Percentiles rank a stretch among this genome's conserved stretches.
These are phyloP conservation scores for Verticillium tricorpus DNA, from an alignment of 2,329 filamentous ascomycete genomes.

Conservation along the genomic window DNA sequence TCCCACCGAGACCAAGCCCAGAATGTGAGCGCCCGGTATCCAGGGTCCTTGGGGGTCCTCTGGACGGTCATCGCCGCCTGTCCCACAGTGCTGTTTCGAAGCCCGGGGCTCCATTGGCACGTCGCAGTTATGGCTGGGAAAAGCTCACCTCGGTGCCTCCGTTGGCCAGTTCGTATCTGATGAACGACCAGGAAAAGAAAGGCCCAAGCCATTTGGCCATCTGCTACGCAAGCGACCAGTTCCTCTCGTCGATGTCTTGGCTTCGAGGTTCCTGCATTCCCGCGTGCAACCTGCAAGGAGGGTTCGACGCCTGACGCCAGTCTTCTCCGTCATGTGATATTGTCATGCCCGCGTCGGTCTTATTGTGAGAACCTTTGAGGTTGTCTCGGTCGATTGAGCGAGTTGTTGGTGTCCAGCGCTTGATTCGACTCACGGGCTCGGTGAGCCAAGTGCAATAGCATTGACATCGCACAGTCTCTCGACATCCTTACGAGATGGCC, in stretches of 20 bases:
- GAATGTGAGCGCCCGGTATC: background rate
- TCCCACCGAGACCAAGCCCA: background rate
- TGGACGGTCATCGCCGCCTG: background rate
- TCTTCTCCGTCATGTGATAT: background rate
- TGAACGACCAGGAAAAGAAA: background rate
- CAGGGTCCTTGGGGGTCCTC: background rate
- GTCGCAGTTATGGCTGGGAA: background rate
- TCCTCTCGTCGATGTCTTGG: background rate
- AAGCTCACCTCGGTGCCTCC: background rate
- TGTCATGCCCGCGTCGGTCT: background rate
- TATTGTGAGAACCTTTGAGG: background rate
- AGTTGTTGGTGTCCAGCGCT: background rate
- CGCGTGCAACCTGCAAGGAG: background rate
- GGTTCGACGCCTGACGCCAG: background rate
- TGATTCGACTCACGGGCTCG: background rate
- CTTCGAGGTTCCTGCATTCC: background rate
- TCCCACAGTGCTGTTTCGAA: background rate
- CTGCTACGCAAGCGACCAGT: background rate
- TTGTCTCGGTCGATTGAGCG: background rate
- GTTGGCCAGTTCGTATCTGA: background rate
- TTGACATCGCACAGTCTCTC: background rate
- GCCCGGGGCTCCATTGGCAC: background rate
- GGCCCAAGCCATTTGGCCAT: background rate
- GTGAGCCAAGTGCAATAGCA: background rate
- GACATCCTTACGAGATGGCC: background rate